Evolutionary conservation across 2,329 filamentous ascomycete genomes (phyloP).

Genomic region (Trichoderma harzianum): DNA sequence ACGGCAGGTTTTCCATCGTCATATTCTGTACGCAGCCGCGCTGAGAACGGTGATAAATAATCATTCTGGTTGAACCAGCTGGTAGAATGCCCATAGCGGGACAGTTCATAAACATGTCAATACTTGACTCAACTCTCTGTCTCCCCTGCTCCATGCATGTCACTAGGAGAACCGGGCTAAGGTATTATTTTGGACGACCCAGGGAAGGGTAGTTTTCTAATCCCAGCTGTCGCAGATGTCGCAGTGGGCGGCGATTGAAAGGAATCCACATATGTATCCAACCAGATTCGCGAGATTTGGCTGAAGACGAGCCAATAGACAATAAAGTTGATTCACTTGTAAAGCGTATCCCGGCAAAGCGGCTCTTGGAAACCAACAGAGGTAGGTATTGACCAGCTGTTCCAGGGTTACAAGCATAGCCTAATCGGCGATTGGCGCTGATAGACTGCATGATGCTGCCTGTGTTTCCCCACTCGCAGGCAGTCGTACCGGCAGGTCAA

Average conservation of each 20-base stretch:
- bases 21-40: background rate
- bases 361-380: background rate
- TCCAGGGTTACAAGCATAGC: background rate
- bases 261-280: background rate
- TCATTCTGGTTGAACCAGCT: background rate
- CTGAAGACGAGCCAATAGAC: background rate
- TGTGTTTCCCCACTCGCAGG: background rate
- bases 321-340: background rate
- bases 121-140: background rate
- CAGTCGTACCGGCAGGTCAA: background rate
- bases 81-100: background rate
- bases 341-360: background rate
- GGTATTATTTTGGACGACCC: background rate
- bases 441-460: background rate
- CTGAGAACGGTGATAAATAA: background rate
- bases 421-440: background rate
- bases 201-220: background rate
- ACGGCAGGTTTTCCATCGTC: background rate
- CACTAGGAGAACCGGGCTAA: background rate
- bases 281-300: background rate
- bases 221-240: background rate
- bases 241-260: background rate
- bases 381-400: background rate
- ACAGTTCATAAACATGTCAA: background rate
- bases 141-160: background rate